Evolutionary conservation across 164 flowering plant species (phyloP).

Genomic region (Pachysandra terminalis): DNA sequence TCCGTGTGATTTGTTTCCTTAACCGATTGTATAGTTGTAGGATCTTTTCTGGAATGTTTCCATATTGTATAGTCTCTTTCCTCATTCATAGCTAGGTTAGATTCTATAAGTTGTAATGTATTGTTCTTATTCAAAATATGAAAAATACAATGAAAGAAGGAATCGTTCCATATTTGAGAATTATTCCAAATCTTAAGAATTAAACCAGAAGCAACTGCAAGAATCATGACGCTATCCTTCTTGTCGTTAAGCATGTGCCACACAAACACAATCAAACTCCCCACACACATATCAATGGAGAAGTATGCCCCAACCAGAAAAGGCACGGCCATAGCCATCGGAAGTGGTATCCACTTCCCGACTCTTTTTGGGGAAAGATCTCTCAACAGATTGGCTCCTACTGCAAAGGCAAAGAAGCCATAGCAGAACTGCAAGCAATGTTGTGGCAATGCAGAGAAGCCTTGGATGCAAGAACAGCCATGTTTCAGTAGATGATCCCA

Average conservation of each 20-base stretch:
- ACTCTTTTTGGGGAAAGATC: slow-evolving; percentile 34
- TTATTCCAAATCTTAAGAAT: too few relatives aligned
- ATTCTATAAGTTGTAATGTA: too few relatives aligned
- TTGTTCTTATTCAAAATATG: too few relatives aligned
- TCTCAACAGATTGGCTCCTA: slow-evolving; percentile 34
- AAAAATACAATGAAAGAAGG: too few relatives aligned
- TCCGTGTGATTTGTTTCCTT: too few relatives aligned
- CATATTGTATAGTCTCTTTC: too few relatives aligned
- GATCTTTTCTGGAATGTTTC: too few relatives aligned
- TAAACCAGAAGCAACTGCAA: slow-evolving; percentile 66
- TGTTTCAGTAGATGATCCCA: slow-evolving; percentile 62
- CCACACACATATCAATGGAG: slow-evolving; percentile 58
- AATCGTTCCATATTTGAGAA: too few relatives aligned
- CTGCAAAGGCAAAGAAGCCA: slow-evolving; percentile 51
- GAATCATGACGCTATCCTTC: slow-evolving; percentile 58
- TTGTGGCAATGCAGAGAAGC: slow-evolving; percentile 58
- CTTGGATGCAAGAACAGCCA: slow-evolving; percentile 59
- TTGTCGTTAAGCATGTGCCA: slow-evolving; percentile 40
- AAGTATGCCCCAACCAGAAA: slow-evolving; percentile 57
- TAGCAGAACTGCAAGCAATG: slow-evolving; percentile 63
- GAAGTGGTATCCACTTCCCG: slow-evolving; percentile 56
- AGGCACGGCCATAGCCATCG: slow-evolving; percentile 62
- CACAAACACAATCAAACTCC: slow-evolving; percentile 47
- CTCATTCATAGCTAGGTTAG: too few relatives aligned
- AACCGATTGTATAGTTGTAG: too few relatives aligned